These are phyloP conservation scores for Clavispora santaluciae DNA, from an alignment of 805 yeast species.

Conservation along the genomic window DNA sequence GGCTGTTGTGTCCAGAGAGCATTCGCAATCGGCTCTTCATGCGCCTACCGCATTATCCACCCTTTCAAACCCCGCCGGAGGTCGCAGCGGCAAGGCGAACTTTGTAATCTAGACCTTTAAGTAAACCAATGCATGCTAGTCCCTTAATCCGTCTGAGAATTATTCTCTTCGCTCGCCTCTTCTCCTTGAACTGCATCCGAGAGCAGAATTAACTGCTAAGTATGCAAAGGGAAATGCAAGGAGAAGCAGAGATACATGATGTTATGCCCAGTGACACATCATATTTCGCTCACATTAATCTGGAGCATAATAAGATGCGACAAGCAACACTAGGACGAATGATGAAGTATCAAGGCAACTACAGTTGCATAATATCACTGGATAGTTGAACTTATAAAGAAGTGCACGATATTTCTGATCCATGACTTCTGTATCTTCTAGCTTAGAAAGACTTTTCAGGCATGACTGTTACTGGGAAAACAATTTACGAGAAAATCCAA, in stretches of 20 bases:
- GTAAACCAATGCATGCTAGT: no score
- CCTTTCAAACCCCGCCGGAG: neutral
- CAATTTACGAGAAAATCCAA: constrained; percentile 24
- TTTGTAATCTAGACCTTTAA: constrained; percentile 3
- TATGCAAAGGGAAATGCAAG: no score
- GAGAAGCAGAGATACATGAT: neutral
- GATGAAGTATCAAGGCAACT: neutral
- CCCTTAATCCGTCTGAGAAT: no score
- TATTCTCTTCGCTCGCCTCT: no score
- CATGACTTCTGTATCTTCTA: neutral
- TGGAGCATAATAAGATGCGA: neutral
- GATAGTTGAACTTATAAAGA: neutral
- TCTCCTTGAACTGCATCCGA: neutral
- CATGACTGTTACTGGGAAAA: constrained; percentile 17
- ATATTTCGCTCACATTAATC: neutral
- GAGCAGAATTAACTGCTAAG: neutral
- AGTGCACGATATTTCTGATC: neutral
- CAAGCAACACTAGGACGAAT: neutral
- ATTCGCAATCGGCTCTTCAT: constrained; percentile 5
- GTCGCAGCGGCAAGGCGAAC: constrained; percentile 3
- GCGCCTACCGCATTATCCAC: neutral
- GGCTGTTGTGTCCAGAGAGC: constrained; percentile 11
- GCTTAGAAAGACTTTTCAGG: neutral
- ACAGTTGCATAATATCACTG: constrained; percentile 1
- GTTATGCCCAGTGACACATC: neutral